A percentile compares a stretch with the other conserved stretches of the same genome.
Conservation (phyloP, 2,329 filamentous ascomycete genomes). For the Xylariales sp. region DNA sequence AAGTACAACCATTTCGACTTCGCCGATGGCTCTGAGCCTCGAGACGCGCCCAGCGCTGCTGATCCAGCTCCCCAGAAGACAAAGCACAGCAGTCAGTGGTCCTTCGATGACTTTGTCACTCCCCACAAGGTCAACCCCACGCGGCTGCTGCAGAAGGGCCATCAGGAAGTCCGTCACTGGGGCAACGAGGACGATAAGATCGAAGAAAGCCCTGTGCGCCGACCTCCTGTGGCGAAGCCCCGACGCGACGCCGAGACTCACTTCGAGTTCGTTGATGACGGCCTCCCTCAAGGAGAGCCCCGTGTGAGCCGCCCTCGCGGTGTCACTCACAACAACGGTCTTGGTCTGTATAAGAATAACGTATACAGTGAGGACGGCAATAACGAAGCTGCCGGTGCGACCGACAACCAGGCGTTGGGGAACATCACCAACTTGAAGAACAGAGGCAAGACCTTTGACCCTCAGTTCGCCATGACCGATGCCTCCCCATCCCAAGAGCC, state of each 20-base stretch:
- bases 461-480: constrained; percentile 75
- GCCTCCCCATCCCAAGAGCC: constrained; percentile 49
- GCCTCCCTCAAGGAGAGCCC: constrained; percentile 49
- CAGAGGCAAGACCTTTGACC: constrained; percentile 70
- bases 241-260: constrained; percentile 78
- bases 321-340: constrained; percentile 60
- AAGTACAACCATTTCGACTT: constrained; percentile 88
- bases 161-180: constrained; percentile 74
- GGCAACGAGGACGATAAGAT: constrained; percentile 64
- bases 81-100: constrained; percentile 74
- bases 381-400: constrained; percentile 25
- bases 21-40: constrained; percentile 56
- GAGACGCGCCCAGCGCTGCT: constrained; percentile 40
- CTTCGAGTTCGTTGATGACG: constrained; percentile 79
- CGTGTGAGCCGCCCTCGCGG: constrained; percentile 46
- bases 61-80: constrained; percentile 41
- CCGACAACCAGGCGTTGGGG: constrained; percentile 45
- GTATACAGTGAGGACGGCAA: constrained; percentile 57
- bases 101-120: constrained; percentile 82
- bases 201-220: constrained; percentile 52
- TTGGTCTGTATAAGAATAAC: constrained; percentile 73
- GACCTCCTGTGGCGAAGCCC: constrained; percentile 57
- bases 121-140: constrained; percentile 65
- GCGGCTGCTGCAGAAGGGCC: constrained; percentile 47
- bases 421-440: constrained; percentile 70